Conservation (phyloP, 2,329 filamentous ascomycete genomes). For the Venturia oleaginea region DNA sequence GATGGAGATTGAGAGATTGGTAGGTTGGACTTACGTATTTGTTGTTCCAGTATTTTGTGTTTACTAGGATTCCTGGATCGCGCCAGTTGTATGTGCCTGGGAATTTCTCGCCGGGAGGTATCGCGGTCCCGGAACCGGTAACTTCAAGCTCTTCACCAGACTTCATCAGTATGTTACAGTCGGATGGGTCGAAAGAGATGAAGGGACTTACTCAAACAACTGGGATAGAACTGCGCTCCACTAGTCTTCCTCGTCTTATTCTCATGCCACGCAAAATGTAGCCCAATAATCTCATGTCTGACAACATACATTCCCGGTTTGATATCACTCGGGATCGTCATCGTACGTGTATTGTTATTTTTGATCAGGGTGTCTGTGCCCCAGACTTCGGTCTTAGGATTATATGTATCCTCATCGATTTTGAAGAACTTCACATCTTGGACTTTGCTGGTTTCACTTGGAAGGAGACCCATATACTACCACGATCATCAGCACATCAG, state of each 20-base stretch:
- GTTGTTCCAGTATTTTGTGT: conserved; percentile 1
- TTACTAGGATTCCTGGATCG: conserved; percentile 10
- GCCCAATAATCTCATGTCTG: conserved; percentile 44
- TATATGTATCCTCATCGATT: conserved; percentile 3
- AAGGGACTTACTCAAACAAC: background rate
- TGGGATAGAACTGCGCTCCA: conserved; percentile 1
- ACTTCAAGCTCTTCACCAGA: conserved; percentile 4
- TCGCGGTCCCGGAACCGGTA: conserved; percentile 8
- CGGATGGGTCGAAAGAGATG: background rate
- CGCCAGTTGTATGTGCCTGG: too few species aligned
- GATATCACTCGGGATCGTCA: conserved; percentile 36
- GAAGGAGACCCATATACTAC: conserved; percentile 7
- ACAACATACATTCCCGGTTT: conserved; percentile 44
- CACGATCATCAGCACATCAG: too few species aligned
- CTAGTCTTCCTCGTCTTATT: conserved; percentile 4
- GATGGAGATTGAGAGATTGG: background rate
- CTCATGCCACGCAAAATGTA: conserved; percentile 27
- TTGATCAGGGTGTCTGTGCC: conserved; percentile 27
- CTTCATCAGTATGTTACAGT: background rate
- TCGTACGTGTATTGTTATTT: conserved; percentile 40
- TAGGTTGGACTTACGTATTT: background rate
- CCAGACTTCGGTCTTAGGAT: conserved; percentile 19
- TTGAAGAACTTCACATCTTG: conserved; percentile 7
- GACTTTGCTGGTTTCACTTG: background rate
- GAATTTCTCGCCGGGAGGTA: too few species aligned